Evolutionary conservation across 108 stramenopile species (phyloP), one percentile per base, ranked within the genome.

Genomic region (Hondaea fermentalgiana): DNA sequence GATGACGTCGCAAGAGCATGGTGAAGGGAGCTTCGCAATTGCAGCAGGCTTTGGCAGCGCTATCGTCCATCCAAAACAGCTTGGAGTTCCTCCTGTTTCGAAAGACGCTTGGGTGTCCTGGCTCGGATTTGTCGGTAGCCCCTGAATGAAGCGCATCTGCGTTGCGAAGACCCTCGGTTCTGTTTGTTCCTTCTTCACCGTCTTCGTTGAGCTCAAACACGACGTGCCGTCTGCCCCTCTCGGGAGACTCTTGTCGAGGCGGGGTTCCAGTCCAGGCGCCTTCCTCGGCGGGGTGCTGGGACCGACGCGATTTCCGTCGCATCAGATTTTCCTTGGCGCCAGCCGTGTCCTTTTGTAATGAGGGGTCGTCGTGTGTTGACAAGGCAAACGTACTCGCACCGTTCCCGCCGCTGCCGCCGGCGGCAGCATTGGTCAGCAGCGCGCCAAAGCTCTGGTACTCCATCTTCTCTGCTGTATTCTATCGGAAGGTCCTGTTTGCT

Each of bases 31-130:
- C 72, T 43, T 83, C 72, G 49, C 72, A 83, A 28, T 83, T 83
- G 19, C 44, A 83, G 49, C 72, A 83, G n/a, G 72, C 44, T 21
- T 83, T 83, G 72, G 72, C 72, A 5, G 72, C 72, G 23, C 8
- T 83, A 43, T 83, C 72, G 49, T 83, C 72, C 72, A 83, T 83
- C 72, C 72, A 83, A 28, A 83, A 83, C 2, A 51, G 72, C 72
- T 83, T 83, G 6, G 72, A 83, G 72, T 51, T 83, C 23, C 72
- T 19, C 19, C 60, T 10, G n/a, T 64, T 64, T 6, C 60, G 5
- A 16, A 64, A 64, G 5, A 64, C 60, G 29, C 60, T 5, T 12
- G 60, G 60, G 14, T 64, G 5, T 21, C 60, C 60, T 0, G 60
- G 60, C 60, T 64, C 60, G 25, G 60, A 8, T 12, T 35, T 21